Evolutionary conservation across 768 basidiomycete genomes (phyloP).

Genomic region (Termitomyces sp.): DNA sequence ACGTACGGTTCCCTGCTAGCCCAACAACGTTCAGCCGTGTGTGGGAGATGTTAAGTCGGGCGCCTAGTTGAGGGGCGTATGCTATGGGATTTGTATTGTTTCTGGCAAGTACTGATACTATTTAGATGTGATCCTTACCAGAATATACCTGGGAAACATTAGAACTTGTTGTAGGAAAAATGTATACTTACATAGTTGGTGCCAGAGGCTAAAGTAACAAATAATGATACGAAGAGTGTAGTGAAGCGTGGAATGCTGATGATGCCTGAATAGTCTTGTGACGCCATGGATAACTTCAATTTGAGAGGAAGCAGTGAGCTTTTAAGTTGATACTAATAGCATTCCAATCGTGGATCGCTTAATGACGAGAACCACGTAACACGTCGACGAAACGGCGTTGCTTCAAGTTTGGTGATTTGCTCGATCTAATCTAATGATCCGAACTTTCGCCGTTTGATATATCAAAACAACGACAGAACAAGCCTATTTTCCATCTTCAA

Average conservation of each 20-base stretch:
- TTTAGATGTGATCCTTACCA: conserved; percentile 23
- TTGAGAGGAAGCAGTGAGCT: too few relatives aligned
- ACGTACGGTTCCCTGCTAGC: conserved; percentile 69
- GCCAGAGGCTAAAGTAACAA: conserved; percentile 59
- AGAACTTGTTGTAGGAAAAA: conserved; percentile 1
- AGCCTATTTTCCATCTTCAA: too few relatives aligned
- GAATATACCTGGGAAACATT: conserved; percentile 30
- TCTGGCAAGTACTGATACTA: too few relatives aligned
- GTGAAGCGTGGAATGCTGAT: conserved; percentile 34
- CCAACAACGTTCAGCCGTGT: conserved; percentile 81
- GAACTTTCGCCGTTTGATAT: too few relatives aligned
- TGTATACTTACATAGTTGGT: conserved; percentile 66
- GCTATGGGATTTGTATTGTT: conserved; percentile 31
- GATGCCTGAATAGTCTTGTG: background rate
- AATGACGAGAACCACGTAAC: too few relatives aligned
- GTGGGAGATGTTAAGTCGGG: conserved; percentile 68
- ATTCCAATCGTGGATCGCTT: too few relatives aligned
- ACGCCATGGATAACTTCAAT: background rate
- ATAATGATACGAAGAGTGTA: conserved; percentile 48
- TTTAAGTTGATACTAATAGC: too few relatives aligned
- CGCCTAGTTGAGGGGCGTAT: conserved; percentile 82
- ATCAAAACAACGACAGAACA: too few relatives aligned
- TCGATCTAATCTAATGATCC: too few relatives aligned
- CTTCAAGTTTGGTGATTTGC: too few relatives aligned
- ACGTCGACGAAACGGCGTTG: too few relatives aligned